Evolutionary conservation across 345 rosid species (phyloP).

Genomic region (Aegle marmelos): DNA sequence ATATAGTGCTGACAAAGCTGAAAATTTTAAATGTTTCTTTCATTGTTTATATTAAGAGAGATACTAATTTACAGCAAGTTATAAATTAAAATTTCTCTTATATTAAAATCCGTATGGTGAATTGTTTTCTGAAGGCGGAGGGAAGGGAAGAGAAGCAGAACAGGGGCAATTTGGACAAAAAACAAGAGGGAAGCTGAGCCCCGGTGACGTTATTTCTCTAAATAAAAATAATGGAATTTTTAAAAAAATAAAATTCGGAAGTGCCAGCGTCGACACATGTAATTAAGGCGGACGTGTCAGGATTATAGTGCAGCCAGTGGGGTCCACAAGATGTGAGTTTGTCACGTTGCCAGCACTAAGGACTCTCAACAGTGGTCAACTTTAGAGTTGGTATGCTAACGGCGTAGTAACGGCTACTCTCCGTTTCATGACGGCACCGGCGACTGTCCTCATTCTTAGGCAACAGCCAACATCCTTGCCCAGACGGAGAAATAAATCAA

Average conservation of each 20-base stretch:
- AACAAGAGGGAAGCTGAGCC: background rate
- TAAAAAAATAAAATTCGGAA: background rate
- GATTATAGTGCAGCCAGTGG: background rate
- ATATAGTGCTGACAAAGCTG: too few relatives aligned
- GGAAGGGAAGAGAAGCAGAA: background rate
- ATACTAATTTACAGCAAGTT: too few relatives aligned
- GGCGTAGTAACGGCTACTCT: conserved; percentile 9
- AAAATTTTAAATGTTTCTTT: too few relatives aligned
- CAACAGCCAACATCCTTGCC: background rate
- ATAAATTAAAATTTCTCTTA: too few relatives aligned
- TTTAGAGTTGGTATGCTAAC: background rate
- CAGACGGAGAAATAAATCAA: background rate
- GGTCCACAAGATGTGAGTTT: background rate
- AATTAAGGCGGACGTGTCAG: conserved; percentile 18
- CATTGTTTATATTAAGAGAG: background rate
- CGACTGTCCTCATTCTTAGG: conserved; percentile 12
- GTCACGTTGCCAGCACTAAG: conserved; percentile 12
- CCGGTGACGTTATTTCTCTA: background rate
- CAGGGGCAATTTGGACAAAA: background rate
- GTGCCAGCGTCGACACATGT: conserved; percentile 22
- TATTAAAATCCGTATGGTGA: background rate
- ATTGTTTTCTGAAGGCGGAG: background rate
- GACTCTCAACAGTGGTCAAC: background rate
- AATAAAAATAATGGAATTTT: background rate
- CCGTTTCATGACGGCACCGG: background rate